Conservation (phyloP, 192 early-diverging fungal genomes). For the Coemansia sp. region DNA sequence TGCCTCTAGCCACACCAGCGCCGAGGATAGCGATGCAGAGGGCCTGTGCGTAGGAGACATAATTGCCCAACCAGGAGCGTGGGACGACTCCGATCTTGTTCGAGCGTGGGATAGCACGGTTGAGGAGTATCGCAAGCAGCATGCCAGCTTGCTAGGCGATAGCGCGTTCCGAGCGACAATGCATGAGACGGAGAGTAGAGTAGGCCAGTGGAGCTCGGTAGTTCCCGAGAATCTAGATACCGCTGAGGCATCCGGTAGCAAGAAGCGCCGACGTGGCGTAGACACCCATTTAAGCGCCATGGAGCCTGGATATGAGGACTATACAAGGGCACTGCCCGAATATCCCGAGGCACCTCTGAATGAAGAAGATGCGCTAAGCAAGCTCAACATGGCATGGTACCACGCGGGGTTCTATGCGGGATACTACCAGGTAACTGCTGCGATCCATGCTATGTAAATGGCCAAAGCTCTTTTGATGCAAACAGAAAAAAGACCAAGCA, state of each 20-base stretch:
- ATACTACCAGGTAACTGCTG: constrained; percentile 58
- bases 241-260: constrained; percentile 10
- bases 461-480: background rate
- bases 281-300: background rate
- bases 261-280: constrained; percentile 17
- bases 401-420: constrained; percentile 74
- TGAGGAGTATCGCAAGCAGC: constrained; percentile 55
- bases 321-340: background rate
- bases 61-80: constrained; percentile 25
- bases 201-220: constrained; percentile 19
- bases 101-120: constrained; percentile 64
- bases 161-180: constrained; percentile 15
- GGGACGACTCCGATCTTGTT: constrained; percentile 65
- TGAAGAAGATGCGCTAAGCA: constrained; percentile 61
- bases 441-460: background rate
- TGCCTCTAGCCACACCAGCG: constrained; percentile 3
- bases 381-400: constrained; percentile 75
- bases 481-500: background rate
- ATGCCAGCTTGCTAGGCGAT: constrained; percentile 26
- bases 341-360: constrained; percentile 13
- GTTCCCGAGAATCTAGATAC: constrained; percentile 1
- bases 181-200: constrained; percentile 20
- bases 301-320: background rate
- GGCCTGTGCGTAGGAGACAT: background rate
- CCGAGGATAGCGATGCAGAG: constrained; percentile 5